Evolutionary conservation across 2,329 filamentous ascomycete genomes (phyloP).

Genomic region (Diaporthe velutina): DNA sequence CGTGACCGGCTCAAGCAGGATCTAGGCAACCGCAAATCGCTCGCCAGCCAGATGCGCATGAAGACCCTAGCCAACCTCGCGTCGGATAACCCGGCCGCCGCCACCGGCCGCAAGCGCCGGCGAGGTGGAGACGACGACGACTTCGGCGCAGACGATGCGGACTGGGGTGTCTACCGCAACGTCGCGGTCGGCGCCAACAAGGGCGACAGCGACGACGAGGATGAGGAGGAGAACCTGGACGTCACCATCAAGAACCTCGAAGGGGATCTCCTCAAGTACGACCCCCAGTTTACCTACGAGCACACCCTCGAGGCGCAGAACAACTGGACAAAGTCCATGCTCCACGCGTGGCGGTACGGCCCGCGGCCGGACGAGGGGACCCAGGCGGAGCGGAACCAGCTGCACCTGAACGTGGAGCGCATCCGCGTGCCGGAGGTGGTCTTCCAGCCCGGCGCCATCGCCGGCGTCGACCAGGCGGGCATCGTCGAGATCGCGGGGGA

Average conservation of each 20-base stretch:
- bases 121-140: slow-evolving; percentile 94
- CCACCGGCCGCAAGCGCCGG: slow-evolving; percentile 78
- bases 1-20: slow-evolving; percentile 94
- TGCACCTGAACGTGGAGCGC: slow-evolving; percentile 96
- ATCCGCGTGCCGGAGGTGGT: slow-evolving; percentile 94
- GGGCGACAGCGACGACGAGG: slow-evolving; percentile 84
- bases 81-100: slow-evolving; percentile 79
- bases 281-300: slow-evolving; percentile 90
- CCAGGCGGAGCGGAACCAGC: slow-evolving; percentile 84
- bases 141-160: slow-evolving; percentile 96
- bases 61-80: slow-evolving; percentile 97
- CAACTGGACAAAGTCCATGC: slow-evolving; percentile 92
- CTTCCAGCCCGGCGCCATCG: slow-evolving; percentile 87
- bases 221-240: slow-evolving; percentile 90
- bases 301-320: slow-evolving; percentile 92
- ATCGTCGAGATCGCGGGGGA: slow-evolving; percentile 92
- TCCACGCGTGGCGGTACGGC: slow-evolving; percentile 91
- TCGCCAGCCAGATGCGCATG: slow-evolving; percentile 97
- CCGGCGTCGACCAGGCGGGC: slow-evolving; percentile 92
- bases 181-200: slow-evolving; percentile 84
- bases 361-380: slow-evolving; percentile 85
- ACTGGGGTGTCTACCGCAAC: slow-evolving; percentile 97
- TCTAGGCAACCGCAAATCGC: slow-evolving; percentile 94
- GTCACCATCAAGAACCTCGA: slow-evolving; percentile 82
- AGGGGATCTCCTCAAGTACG: slow-evolving; percentile 85